Base-by-base conservation (phyloP, 139 green algal genomes). In the Chloropicon primus region DNA sequence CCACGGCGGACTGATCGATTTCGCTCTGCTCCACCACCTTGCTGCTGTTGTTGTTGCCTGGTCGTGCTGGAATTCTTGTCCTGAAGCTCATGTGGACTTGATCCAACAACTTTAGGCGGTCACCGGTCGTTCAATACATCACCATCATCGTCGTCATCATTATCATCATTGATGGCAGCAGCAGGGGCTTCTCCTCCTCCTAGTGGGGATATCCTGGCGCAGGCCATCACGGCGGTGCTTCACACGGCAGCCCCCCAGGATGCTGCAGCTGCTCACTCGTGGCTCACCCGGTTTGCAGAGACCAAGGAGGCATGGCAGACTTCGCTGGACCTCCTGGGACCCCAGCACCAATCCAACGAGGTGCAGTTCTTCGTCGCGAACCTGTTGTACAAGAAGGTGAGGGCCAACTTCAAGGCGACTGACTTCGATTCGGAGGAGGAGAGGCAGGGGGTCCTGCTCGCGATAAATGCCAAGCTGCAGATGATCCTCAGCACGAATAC, bases 341-440 rank as follows among this genome's bases (percentile, higher is more conserved):
- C 75, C 0, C 5, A 62, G 5, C 21, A 73, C 24, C 75, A 82
- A 28, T 71, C 79, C 1, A 28, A 77, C 1, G 82, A 86, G 73
- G 79, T 87, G 71, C 78, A 78, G n/a, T 92, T 89, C 74, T 91
- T 90, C 78, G 77, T 53, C 1, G 82, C 81, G 17, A 89, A 89
- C 71, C 28, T 90, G 77, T 79, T 92, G 28, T 28, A 84, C 2
- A 74, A 81, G 0, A 92, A 92, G 75, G 85, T 89, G 3, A 77
- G 82, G 10, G 26, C 22, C 22, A 84, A 92, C 24, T 91, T 84
- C 82, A 53, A 53, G 74, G n/a, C n/a, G n/a, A n/a, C n/a, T n/a
- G 82, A 81, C 53, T 76, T 91, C 23, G 74, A 78, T 2, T 17
- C 22, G 3, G 75, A 83, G 72, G 79, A 83, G 22, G 72, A 78